Conservation (phyloP, 108 stramenopile genomes). For the Cafeteria roenbergensis region DNA sequence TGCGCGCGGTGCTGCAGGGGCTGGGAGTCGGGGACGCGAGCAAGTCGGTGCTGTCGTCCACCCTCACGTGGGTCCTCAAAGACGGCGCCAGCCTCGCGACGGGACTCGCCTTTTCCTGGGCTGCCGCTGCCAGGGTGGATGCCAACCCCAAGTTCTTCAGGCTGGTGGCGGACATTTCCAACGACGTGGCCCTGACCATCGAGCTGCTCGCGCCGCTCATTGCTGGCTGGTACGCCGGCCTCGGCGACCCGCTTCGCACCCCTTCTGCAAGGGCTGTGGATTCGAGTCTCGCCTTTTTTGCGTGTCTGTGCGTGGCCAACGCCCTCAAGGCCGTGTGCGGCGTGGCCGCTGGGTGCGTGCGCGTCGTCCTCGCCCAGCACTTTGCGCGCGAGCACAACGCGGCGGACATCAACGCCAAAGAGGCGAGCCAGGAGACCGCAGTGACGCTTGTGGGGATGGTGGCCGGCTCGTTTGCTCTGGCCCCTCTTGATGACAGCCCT, state of each 20-base stretch:
- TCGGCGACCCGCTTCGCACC: too few species aligned
- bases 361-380: slow-evolving; percentile 71
- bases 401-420: slow-evolving; percentile 81
- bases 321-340: slow-evolving; percentile 64
- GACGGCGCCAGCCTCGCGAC: slow-evolving; percentile 79
- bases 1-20: slow-evolving; percentile 62
- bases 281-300: slow-evolving; percentile 4
- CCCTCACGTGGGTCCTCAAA: slow-evolving; percentile 43
- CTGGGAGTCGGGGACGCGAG: slow-evolving; percentile 71
- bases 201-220: slow-evolving; percentile 65
- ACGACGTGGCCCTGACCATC: slow-evolving; percentile 68
- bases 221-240: too few species aligned
- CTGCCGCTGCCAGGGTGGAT: slow-evolving; percentile 57
- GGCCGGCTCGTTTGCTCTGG: slow-evolving; percentile 49
- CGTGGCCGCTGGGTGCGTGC: slow-evolving; percentile 39
- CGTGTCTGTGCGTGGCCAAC: slow-evolving; percentile 57
- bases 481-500: slow-evolving; percentile 24
- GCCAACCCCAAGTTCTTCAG: slow-evolving; percentile 78
- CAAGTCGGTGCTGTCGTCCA: slow-evolving; percentile 65
- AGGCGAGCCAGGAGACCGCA: slow-evolving; percentile 82
- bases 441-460: slow-evolving; percentile 77
- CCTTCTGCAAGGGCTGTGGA: too few species aligned
- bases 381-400: slow-evolving; percentile 70
- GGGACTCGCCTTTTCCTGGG: slow-evolving; percentile 67
- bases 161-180: slow-evolving; percentile 79